Percentiles rank a stretch among this genome's conserved stretches.
Evolutionary conservation across 2,329 filamentous ascomycete genomes (phyloP).

Genomic region (Albifimbria verrucaria): DNA sequence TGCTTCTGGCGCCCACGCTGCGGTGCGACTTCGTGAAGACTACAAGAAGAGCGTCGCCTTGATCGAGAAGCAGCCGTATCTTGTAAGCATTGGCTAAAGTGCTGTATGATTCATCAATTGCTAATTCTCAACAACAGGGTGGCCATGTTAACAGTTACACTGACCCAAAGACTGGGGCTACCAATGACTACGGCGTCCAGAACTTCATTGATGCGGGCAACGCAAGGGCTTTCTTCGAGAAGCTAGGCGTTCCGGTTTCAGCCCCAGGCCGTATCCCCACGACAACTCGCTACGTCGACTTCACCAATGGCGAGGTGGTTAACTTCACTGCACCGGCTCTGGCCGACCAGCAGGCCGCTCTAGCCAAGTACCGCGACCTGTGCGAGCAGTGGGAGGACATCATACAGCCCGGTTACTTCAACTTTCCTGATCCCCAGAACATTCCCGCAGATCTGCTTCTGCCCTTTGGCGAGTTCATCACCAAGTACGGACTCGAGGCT

Average conservation of each 20-base stretch:
- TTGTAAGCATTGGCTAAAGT: slow-evolving; percentile 21
- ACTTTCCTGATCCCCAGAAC: slow-evolving; percentile 37
- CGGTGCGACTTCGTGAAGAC: slow-evolving; percentile 32
- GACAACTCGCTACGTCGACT: slow-evolving; percentile 30
- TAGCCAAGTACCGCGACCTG: slow-evolving; percentile 24
- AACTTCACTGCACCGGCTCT: slow-evolving; percentile 18
- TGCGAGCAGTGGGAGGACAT: slow-evolving; percentile 26
- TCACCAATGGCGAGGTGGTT: slow-evolving; percentile 29
- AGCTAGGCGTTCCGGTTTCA: slow-evolving; percentile 34
- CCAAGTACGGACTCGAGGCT: slow-evolving; percentile 42
- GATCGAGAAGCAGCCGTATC: slow-evolving; percentile 28
- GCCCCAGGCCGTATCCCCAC: slow-evolving; percentile 20
- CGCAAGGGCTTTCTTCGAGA: slow-evolving; percentile 39
- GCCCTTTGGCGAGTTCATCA: slow-evolving; percentile 43
- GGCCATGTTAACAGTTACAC: slow-evolving; percentile 47
- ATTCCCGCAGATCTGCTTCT: slow-evolving; percentile 33
- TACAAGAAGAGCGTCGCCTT: slow-evolving; percentile 27
- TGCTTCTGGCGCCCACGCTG: slow-evolving; percentile 33
- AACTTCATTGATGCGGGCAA: slow-evolving; percentile 33
- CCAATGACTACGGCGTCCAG: slow-evolving; percentile 34
- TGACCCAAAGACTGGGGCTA: slow-evolving; percentile 32
- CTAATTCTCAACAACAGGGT: slow-evolving; percentile 22
- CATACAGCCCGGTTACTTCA: slow-evolving; percentile 29
- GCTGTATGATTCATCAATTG: background rate
- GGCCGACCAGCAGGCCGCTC: slow-evolving; percentile 17